Conservation (phyloP, 345 rosid species). For the Moricandia arvensis region DNA sequence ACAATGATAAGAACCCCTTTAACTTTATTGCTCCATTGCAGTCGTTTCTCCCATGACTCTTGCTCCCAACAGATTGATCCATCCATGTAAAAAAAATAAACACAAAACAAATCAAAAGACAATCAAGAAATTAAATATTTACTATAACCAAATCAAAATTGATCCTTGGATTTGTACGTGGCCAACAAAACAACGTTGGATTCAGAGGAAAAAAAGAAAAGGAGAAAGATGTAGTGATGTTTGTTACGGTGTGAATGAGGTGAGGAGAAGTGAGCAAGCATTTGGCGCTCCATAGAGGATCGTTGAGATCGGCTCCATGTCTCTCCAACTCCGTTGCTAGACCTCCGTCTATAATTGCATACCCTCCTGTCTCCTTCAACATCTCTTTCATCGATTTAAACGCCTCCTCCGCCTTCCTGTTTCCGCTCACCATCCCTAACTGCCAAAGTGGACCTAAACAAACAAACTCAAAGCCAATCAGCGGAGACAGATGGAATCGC, state of each 20-base stretch:
- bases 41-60: too few relatives aligned
- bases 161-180: background rate
- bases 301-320: slow-evolving; percentile 79
- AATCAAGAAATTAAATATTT: too few relatives aligned
- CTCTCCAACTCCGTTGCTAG: slow-evolving; percentile 85
- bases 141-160: too few relatives aligned
- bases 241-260: slow-evolving; percentile 47
- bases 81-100: too few relatives aligned
- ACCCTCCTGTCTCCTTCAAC: slow-evolving; percentile 55
- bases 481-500: too few relatives aligned
- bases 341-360: slow-evolving; percentile 68
- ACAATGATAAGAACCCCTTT: too few relatives aligned
- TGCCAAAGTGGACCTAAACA: background rate
- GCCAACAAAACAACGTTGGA: too few relatives aligned
- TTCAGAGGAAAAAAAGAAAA: background rate
- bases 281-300: slow-evolving; percentile 86
- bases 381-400: slow-evolving; percentile 46
- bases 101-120: too few relatives aligned
- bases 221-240: background rate
- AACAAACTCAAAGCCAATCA: too few relatives aligned
- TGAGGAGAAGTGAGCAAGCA: slow-evolving; percentile 53
- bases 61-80: too few relatives aligned
- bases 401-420: slow-evolving; percentile 16
- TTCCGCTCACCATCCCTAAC: slow-evolving; percentile 26
- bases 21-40: too few relatives aligned